A percentile compares a stretch with the other conserved stretches of the same genome.
Evolutionary conservation across 345 rosid genomes (phyloP).

Genomic region (Aegle marmelos): DNA sequence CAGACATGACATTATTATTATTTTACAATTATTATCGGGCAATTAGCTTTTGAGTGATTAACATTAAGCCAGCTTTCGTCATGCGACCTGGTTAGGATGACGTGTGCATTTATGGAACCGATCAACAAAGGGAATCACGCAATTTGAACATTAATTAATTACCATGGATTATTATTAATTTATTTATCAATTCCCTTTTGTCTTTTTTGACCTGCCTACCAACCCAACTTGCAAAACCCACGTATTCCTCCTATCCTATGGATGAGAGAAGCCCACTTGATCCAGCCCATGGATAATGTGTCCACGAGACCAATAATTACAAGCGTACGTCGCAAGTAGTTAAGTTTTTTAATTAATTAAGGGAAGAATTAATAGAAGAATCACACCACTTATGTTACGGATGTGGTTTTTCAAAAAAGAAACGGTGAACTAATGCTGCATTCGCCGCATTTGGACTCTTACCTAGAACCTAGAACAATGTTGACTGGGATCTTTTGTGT

Average conservation of each 20-base stretch:
- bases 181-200: background rate
- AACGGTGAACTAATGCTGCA: background rate
- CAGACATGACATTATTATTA: no score
- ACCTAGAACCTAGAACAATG: background rate
- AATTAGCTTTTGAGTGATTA: background rate
- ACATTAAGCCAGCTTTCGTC: constrained; percentile 12
- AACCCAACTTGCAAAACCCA: background rate
- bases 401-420: no score
- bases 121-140: background rate
- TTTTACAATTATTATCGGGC: no score
- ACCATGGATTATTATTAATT: constrained; percentile 7
- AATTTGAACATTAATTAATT: background rate
- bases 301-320: background rate
- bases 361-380: background rate
- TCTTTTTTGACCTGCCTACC: background rate
- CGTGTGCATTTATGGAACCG: constrained; percentile 12
- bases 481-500: background rate
- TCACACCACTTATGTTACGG: no score
- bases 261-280: background rate
- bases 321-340: background rate
- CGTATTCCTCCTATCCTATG: no score
- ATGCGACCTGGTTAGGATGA: constrained; percentile 12
- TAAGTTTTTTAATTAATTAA: background rate
- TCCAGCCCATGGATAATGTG: background rate
- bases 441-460: background rate